Percentiles rank a stretch among this genome's conserved stretches.
Evolutionary conservation across 1,284 basidiomycete genomes (phyloP).

Genomic region (Fomes fomentarius): DNA sequence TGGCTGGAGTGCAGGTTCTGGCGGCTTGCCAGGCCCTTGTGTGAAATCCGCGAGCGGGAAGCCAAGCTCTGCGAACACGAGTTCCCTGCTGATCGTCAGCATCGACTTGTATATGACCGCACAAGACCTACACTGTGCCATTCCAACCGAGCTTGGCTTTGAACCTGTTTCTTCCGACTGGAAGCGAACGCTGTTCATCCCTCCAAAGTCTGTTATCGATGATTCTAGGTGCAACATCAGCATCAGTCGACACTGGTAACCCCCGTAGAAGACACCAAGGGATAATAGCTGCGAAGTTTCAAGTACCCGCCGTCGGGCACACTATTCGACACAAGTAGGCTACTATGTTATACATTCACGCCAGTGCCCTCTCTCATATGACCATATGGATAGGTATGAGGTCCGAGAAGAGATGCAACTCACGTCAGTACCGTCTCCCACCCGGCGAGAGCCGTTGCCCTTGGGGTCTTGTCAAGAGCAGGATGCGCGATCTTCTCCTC

Average conservation of each 20-base stretch:
- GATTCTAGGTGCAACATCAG: conserved; percentile 40
- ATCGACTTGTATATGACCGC: background rate
- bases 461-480: conserved; percentile 42
- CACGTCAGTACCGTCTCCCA: conserved; percentile 73
- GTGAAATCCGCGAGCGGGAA: conserved; percentile 44
- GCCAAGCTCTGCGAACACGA: conserved; percentile 62
- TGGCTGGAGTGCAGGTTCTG: conserved; percentile 50
- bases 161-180: conserved; percentile 57
- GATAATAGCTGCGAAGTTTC: no score
- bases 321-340: no score
- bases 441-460: conserved; percentile 54
- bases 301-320: no score
- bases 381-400: background rate
- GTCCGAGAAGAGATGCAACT: conserved; percentile 25
- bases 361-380: background rate
- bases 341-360: no score
- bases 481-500: conserved; percentile 47
- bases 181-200: conserved; percentile 61
- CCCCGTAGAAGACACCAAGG: no score
- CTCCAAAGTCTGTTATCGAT: conserved; percentile 76
- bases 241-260: no score
- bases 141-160: conserved; percentile 71
- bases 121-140: conserved; percentile 51
- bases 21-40: conserved; percentile 2
- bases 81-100: conserved; percentile 36